Evolutionary conservation across 352 stramenopile genomes (phyloP).

Genomic region (Globisporangium paroecandrum): DNA sequence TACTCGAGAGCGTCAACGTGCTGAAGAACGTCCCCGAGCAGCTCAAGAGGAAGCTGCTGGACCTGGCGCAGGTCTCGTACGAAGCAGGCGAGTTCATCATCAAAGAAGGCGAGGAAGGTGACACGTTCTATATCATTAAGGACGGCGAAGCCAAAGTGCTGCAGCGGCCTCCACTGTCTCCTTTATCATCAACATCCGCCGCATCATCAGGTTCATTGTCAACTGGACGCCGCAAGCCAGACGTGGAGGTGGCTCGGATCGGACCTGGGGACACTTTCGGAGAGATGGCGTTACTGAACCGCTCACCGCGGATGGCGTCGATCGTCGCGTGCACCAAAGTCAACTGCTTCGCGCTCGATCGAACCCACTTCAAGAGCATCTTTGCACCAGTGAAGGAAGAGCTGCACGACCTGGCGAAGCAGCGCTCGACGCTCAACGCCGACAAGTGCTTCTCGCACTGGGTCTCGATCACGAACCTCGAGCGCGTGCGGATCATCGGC

Average conservation of each 20-base stretch:
- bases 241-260: conserved; percentile 29
- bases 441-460: conserved; percentile 48
- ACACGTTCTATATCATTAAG: conserved; percentile 67
- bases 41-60: conserved; percentile 45
- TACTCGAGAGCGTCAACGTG: conserved; percentile 49
- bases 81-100: conserved; percentile 43
- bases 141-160: conserved; percentile 41
- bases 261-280: conserved; percentile 60
- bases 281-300: conserved; percentile 46
- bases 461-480: conserved; percentile 55
- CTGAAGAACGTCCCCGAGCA: conserved; percentile 39
- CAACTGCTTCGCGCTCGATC: conserved; percentile 70
- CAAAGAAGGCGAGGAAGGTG: conserved; percentile 38
- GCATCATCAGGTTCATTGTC: background rate
- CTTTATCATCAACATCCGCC: background rate
- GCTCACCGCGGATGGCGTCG: conserved; percentile 59
- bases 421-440: conserved; percentile 30
- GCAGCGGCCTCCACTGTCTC: conserved; percentile 22
- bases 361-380: conserved; percentile 57
- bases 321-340: conserved; percentile 57
- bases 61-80: conserved; percentile 39
- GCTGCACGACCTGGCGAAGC: conserved; percentile 28
- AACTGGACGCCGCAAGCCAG: background rate
- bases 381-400: conserved; percentile 33
- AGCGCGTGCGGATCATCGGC: conserved; percentile 52